Conservation (phyloP, 768 basidiomycete species). For the Suillus fuscotomentosus region DNA sequence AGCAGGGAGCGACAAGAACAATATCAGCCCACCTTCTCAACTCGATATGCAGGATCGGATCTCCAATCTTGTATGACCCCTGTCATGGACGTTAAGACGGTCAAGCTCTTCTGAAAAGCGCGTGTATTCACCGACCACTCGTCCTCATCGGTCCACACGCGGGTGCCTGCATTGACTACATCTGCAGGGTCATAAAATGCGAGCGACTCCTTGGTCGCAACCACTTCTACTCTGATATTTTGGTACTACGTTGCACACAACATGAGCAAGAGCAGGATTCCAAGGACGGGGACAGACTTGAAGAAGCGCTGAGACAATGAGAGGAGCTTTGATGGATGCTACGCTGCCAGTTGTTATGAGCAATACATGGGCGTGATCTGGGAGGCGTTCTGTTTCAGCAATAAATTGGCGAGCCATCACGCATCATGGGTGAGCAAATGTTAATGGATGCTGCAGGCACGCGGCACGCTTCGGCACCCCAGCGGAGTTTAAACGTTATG, state of each 20-base stretch:
- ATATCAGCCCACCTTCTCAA: slow-evolving; percentile 93
- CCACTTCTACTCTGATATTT: slow-evolving; percentile 78
- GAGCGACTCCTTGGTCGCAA: slow-evolving; percentile 76
- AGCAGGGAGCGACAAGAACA: slow-evolving; percentile 93
- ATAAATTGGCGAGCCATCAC: slow-evolving; percentile 16
- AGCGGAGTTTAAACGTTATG: no score
- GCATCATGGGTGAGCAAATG: not conserved
- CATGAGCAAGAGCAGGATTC: not conserved
- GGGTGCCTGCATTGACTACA: slow-evolving; percentile 49
- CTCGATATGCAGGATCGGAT: slow-evolving; percentile 96
- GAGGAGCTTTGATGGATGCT: slow-evolving; percentile 89
- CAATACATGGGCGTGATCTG: slow-evolving; percentile 55
- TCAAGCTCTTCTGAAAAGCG: not conserved
- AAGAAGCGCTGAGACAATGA: slow-evolving; percentile 79
- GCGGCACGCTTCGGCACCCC: no score
- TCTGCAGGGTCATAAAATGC: slow-evolving; percentile 68
- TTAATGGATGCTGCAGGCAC: no score
- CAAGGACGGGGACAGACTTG: slow-evolving; percentile 36
- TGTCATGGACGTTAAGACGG: slow-evolving; percentile 26
- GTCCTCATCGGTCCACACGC: slow-evolving; percentile 88
- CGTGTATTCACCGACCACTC: slow-evolving; percentile 80
- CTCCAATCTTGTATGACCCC: slow-evolving; percentile 75
- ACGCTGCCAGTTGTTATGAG: slow-evolving; percentile 92
- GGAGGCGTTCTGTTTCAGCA: slow-evolving; percentile 26
- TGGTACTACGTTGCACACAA: slow-evolving; percentile 48